Evolutionary conservation across 169 alveolate species (phyloP).

Genomic region (Neospora caninum): DNA sequence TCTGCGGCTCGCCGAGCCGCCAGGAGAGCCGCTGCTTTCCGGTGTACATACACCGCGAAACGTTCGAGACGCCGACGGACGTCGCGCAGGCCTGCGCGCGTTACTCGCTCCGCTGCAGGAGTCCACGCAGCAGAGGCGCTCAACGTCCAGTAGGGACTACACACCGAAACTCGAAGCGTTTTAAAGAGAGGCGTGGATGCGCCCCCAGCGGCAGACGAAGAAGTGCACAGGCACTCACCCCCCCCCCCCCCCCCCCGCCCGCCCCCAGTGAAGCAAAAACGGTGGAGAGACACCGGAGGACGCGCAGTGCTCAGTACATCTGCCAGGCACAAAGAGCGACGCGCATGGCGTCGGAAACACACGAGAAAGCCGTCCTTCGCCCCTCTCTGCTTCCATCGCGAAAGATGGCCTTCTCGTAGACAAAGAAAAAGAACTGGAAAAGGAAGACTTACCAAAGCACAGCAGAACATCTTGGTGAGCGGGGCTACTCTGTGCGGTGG

Average conservation of each 20-base stretch:
- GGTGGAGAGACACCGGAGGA: too few relatives aligned
- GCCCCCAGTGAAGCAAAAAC: too few relatives aligned
- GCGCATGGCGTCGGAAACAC: too few relatives aligned
- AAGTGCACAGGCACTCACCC: too few relatives aligned
- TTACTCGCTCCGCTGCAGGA: conserved; percentile 11
- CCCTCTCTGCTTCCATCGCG: not conserved
- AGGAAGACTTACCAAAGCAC: not conserved
- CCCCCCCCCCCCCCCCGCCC: too few relatives aligned
- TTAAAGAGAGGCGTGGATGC: too few relatives aligned
- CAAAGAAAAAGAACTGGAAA: not conserved
- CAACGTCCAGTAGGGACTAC: too few relatives aligned
- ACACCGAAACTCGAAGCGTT: too few relatives aligned
- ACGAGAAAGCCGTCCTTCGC: too few relatives aligned
- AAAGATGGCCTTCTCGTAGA: not conserved
- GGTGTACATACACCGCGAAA: conserved; percentile 40
- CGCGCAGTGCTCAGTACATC: too few relatives aligned
- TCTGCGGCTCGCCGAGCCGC: not conserved
- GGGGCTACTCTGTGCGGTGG: not conserved
- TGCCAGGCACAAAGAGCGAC: too few relatives aligned
- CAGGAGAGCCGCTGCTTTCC: not conserved
- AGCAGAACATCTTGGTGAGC: not conserved
- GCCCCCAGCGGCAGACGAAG: too few relatives aligned
- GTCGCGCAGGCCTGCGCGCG: not conserved
- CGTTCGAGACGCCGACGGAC: not conserved
- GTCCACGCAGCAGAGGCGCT: not conserved